Conservation (phyloP, 305 asterid genomes). For the Solanum aculeatissimum region DNA sequence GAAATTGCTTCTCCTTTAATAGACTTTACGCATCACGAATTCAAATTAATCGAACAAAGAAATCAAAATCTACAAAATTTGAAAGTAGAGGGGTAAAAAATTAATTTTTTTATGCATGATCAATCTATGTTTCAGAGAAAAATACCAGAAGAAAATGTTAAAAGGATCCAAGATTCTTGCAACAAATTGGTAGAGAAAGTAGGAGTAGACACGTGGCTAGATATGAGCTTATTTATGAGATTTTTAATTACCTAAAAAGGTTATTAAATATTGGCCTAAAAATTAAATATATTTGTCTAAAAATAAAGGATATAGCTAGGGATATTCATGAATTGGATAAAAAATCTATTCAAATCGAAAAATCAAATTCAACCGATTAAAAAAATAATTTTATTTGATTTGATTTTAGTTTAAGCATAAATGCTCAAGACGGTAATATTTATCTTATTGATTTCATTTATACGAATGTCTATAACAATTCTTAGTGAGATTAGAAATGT, state of each 20-base stretch:
- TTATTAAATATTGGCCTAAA: neutral
- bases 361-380: neutral
- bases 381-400: neutral
- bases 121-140: neutral
- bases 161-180: neutral
- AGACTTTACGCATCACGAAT: neutral
- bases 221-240: neutral
- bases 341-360: too few relatives aligned
- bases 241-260: neutral
- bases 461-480: too few relatives aligned
- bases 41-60: neutral
- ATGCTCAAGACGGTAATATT: too few relatives aligned
- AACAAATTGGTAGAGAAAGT: neutral
- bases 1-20: neutral
- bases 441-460: too few relatives aligned
- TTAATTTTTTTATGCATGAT: neutral
- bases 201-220: neutral
- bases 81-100: neutral
- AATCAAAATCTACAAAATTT: neutral
- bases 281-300: neutral
- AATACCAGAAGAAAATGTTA: too few relatives aligned
- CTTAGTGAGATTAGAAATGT: too few relatives aligned
- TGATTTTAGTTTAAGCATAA: too few relatives aligned
- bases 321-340: too few relatives aligned
- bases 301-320: neutral